Evolutionary conservation across 192 early-diverging fungal species (phyloP), one percentile per base, ranked within the genome.

Genomic region (Anaeromyces robustus): DNA sequence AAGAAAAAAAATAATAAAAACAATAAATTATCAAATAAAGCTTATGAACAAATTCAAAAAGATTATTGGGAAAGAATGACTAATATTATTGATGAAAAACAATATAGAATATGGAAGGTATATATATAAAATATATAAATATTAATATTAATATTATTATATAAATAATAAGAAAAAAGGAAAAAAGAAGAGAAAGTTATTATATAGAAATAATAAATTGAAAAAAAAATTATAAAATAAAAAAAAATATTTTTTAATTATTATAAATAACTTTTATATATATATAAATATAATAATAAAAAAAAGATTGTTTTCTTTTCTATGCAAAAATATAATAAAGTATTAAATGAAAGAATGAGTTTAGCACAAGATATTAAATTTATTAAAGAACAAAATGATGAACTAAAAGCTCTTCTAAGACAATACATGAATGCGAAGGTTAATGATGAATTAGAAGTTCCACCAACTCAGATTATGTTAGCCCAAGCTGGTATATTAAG

Each of bases 381-480:
- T 37, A 85, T 89, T n/a, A 77, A 77, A 19, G 79, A 59, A 28
- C 89, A 90, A 77, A 90, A 89, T 80, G 83, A 86, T 26, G 89
- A 90, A 79, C 77, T 90, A 28, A 90, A 89, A 79, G 77, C 77
- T 7, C 80, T 90, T 12, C 78, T 90, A 31, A 81, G 88, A 26
- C 85, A 89, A 82, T 89, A 90, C 79, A 88, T 90, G 87, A 30
- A 81, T 37, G 87, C 89, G 3, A 41, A 78, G 18, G 83, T 90
- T 30, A 90, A 90, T 78, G 88, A 88, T 19, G 88, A 89, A 59
- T 83, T 90, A 29, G 83, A 88, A 34, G 82, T 90, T 22, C 88
- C 88, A 14, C 89, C 89, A 29, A 86, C 87, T 11, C 85, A 89
- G 77, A 86, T 90, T 39, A 85, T 90, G 81, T 77, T 88, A 78